Base-by-base conservation (phyloP, 1,284 basidiomycete species). In the Stygiomarasmius scandens region DNA sequence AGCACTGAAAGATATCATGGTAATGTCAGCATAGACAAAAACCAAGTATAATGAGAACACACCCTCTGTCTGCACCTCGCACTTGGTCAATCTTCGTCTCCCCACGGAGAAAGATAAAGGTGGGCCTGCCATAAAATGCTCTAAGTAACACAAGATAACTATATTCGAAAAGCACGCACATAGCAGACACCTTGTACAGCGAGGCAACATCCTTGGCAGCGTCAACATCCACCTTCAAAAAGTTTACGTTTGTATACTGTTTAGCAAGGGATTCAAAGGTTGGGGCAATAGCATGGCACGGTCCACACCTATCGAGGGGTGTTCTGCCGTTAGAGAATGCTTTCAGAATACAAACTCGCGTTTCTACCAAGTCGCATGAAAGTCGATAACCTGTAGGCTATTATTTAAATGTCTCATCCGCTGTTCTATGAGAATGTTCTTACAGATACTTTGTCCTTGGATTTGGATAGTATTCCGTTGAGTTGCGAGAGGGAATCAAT, bases 151-250 rank as follows among this genome's bases (percentile, higher is more conserved):
- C n/a, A 54, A 24, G 46, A 20, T 11, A 23, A 52, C n/a, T 32
- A 56, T 19, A 25, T 12, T 6, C 5, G 12, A 32, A 32, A 6
- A 32, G 19, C 23, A 20, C 81, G 64, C 64, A 88, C 89, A 92
- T 91, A 1, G 87, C 88, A 34, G 82, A 73, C 48, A 92, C 78
- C 1, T 71, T 71, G 38, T 41, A 41, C 38, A 72, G 61, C 29
- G 73, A 67, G 6, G 89, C 83, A 24, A 92, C 85, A 54, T 90
- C 89, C 62, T 64, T 71, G 12, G 83, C 86, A 51, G 79, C 83
- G 65, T 92, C 90, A 14, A 91, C 89, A 65, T 92, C 90, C 65
- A 87, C 90, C 68, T 92, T 92, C 65, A 91, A 67, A 71, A 93
- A 92, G 69, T 89, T 90, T 56, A 87, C 89, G 48, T 78, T 79